Percentiles rank a stretch among this genome's conserved stretches.
Evolutionary conservation across 2,329 filamentous ascomycete species (phyloP).

Genomic region (Apiospora rasikravindrae): DNA sequence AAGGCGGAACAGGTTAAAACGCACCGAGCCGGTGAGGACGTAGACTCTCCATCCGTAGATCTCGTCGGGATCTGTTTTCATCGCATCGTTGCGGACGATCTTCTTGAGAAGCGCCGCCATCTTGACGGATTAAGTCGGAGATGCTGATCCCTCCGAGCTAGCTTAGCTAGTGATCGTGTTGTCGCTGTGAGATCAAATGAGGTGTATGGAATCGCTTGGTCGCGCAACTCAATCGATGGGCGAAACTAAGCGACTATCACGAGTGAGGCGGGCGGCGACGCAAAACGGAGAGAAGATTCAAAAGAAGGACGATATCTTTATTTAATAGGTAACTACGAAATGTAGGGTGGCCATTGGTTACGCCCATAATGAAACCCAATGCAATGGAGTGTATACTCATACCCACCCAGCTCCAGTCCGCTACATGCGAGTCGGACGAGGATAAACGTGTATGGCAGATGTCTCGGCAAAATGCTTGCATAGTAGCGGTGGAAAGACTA

Average conservation of each 20-base stretch:
- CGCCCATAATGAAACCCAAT: not conserved
- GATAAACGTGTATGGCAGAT: constrained; percentile 21
- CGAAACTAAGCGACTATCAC: not conserved
- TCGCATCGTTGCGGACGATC: constrained; percentile 63
- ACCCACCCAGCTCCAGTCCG: not conserved
- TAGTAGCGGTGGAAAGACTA: constrained; percentile 24
- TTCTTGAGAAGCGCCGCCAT: constrained; percentile 40
- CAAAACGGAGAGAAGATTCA: not conserved
- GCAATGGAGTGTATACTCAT: not conserved
- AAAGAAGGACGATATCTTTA: not conserved
- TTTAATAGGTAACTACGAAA: not conserved
- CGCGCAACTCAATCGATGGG: not conserved
- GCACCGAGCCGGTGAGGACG: constrained; percentile 63
- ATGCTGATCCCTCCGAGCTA: not conserved
- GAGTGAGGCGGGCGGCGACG: not conserved
- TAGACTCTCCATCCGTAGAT: constrained; percentile 76
- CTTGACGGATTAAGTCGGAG: not conserved
- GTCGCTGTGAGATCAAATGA: not conserved
- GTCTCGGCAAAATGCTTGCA: constrained; percentile 27
- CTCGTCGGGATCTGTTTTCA: constrained; percentile 68
- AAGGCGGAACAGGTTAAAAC: constrained; percentile 24
- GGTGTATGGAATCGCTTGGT: not conserved
- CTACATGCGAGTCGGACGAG: not conserved
- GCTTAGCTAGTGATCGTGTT: not conserved
- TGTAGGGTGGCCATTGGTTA: not conserved